Evolutionary conservation across 148 eudicot genomes (phyloP).

Genomic region (Chenopodium berlandieri): DNA sequence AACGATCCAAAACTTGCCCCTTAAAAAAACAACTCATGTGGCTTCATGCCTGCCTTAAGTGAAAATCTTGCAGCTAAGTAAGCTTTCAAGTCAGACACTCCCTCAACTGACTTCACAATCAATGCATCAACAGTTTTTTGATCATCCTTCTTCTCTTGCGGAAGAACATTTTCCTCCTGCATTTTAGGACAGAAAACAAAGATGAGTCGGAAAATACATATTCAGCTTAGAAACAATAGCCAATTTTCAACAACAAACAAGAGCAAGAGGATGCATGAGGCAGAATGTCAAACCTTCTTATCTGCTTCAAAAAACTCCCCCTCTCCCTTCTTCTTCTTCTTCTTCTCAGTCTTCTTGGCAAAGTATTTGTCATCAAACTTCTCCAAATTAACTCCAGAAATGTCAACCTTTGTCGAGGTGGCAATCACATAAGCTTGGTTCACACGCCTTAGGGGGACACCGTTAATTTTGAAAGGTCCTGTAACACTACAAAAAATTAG

Average conservation of each 20-base stretch:
- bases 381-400: conserved; percentile 42
- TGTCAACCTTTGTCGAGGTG: conserved; percentile 57
- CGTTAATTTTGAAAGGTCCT: conserved; percentile 60
- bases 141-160: conserved; percentile 59
- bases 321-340: conserved; percentile 38
- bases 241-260: no score
- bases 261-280: no score
- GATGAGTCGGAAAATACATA: background rate
- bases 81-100: conserved; percentile 50
- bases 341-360: conserved; percentile 52
- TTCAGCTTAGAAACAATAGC: no score
- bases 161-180: conserved; percentile 52
- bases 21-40: conserved; percentile 61
- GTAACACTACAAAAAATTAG: background rate
- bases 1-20: conserved; percentile 15
- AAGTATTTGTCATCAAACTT: conserved; percentile 59
- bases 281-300: conserved; percentile 42
- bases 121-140: conserved; percentile 49
- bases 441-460: conserved; percentile 57
- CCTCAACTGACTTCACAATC: conserved; percentile 40
- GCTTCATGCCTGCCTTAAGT: conserved; percentile 59
- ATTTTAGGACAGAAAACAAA: background rate
- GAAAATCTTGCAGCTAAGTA: conserved; percentile 53
- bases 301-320: conserved; percentile 59
- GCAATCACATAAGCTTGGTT: conserved; percentile 62